phyloP scores from a whole-genome alignment of 768 basidiomycete species.

The Dioszegia crocea region DNA sequence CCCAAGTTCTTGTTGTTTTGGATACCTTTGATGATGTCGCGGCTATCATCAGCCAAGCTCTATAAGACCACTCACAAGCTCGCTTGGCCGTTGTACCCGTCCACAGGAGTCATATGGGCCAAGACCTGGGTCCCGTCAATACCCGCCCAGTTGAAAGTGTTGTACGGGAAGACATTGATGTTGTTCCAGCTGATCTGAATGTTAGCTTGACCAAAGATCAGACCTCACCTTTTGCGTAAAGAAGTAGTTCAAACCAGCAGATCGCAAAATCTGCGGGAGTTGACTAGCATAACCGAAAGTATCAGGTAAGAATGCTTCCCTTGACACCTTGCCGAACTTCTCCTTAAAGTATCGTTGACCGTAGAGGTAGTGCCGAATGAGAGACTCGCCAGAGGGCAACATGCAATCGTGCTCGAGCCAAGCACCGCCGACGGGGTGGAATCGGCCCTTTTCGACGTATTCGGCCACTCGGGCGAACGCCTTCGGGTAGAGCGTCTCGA shows the following conservation, averaged over 20 bases:
- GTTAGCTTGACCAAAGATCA: slow-evolving; percentile 53
- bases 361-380: slow-evolving; percentile 79
- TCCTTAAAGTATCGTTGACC: slow-evolving; percentile 78
- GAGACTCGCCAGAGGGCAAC: slow-evolving; percentile 88
- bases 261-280: slow-evolving; percentile 77
- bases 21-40: not conserved
- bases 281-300: slow-evolving; percentile 71
- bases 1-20: slow-evolving; percentile 49
- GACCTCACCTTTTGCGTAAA: slow-evolving; percentile 76
- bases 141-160: slow-evolving; percentile 80
- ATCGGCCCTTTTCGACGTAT: slow-evolving; percentile 69
- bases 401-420: slow-evolving; percentile 69
- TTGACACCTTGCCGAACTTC: slow-evolving; percentile 49
- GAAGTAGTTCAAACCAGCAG: slow-evolving; percentile 80
- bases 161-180: slow-evolving; percentile 86
- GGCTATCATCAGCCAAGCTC: not conserved
- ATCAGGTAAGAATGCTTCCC: slow-evolving; percentile 45
- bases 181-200: slow-evolving; percentile 54
- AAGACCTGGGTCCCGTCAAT: slow-evolving; percentile 89
- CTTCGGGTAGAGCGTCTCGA: slow-evolving; percentile 73
- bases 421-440: slow-evolving; percentile 76
- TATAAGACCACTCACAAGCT: slow-evolving; percentile 3
- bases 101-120: slow-evolving; percentile 94
- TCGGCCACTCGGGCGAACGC: slow-evolving; percentile 73
- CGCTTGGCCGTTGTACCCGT: slow-evolving; percentile 64